phyloP scores from a whole-genome alignment of 345 rosid genomes.

The Moringa oleifera region DNA sequence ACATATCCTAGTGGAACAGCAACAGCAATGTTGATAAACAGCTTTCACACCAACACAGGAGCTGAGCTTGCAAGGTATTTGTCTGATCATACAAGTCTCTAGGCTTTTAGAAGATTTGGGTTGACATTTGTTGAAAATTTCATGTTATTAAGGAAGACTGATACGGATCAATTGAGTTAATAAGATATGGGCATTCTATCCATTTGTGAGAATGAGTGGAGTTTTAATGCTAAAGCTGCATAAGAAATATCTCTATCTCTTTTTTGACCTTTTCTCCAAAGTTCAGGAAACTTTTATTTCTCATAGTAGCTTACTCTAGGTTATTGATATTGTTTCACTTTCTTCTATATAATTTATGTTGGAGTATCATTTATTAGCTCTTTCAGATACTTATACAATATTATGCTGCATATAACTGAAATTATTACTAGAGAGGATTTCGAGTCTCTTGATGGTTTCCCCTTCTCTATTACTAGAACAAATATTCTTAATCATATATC shows the following conservation, averaged over 20 bases:
- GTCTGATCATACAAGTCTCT: background rate
- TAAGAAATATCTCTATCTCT: background rate
- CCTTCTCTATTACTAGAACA: background rate
- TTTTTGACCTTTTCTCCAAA: too few species aligned
- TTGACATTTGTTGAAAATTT: too few species aligned
- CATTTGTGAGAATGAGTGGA: background rate
- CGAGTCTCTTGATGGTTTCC: background rate
- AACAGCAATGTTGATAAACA: conserved; percentile 90
- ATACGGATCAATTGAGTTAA: too few species aligned
- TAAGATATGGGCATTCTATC: background rate
- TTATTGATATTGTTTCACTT: background rate
- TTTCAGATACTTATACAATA: background rate
- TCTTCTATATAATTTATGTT: background rate
- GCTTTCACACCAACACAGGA: conserved; percentile 82
- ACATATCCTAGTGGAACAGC: conserved; percentile 98
- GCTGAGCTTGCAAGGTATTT: conserved; percentile 91
- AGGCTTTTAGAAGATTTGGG: background rate
- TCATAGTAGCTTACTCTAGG: background rate
- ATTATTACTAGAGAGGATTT: background rate
- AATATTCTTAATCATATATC: background rate
- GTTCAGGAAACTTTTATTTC: background rate
- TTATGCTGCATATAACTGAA: background rate
- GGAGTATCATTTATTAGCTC: background rate
- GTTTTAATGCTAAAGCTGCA: background rate
- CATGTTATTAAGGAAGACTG: background rate